Conservation (phyloP, 805 yeast species). For the Debaryomyces castellii region DNA sequence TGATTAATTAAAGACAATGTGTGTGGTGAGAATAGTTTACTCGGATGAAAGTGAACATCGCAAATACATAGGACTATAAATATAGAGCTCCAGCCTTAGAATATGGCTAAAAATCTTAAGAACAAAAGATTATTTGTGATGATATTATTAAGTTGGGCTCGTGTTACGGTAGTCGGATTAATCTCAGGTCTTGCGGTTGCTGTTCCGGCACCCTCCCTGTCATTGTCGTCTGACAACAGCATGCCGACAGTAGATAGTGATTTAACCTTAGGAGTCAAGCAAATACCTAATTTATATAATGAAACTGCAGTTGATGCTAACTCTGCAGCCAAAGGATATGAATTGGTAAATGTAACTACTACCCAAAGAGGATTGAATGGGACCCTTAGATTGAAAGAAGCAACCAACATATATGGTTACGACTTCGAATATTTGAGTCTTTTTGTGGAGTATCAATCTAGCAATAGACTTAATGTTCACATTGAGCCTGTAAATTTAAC, state of each 20-base stretch:
- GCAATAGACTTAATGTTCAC: slow-evolving; percentile 15
- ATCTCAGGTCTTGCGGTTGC: neutral
- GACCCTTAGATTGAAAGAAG: slow-evolving; percentile 13
- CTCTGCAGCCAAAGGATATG: slow-evolving; percentile 18
- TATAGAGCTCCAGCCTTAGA: neutral
- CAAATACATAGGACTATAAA: no score
- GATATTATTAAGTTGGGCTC: neutral
- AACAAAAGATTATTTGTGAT: neutral
- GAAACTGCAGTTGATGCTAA: slow-evolving; percentile 21
- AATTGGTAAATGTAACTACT: slow-evolving; percentile 10
- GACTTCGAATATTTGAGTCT: slow-evolving; percentile 20
- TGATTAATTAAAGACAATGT: no score
- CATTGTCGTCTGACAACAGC: neutral
- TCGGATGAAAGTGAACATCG: no score
- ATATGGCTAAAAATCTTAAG: neutral
- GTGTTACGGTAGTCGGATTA: neutral
- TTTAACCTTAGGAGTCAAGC: slow-evolving; percentile 11
- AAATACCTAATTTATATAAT: slow-evolving; percentile 18
- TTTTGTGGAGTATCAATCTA: slow-evolving; percentile 18
- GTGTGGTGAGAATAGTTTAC: no score
- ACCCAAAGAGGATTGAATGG: slow-evolving; percentile 14
- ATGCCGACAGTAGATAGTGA: slow-evolving; percentile 1
- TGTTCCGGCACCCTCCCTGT: neutral
- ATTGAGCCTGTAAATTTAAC: slow-evolving; percentile 19
- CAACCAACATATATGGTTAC: slow-evolving; percentile 22